These are phyloP conservation scores for Bryoerythrophyllum caledonicum DNA, from an alignment of 225 moss, liverwort and hornwort genomes.

Conservation along the genomic window DNA sequence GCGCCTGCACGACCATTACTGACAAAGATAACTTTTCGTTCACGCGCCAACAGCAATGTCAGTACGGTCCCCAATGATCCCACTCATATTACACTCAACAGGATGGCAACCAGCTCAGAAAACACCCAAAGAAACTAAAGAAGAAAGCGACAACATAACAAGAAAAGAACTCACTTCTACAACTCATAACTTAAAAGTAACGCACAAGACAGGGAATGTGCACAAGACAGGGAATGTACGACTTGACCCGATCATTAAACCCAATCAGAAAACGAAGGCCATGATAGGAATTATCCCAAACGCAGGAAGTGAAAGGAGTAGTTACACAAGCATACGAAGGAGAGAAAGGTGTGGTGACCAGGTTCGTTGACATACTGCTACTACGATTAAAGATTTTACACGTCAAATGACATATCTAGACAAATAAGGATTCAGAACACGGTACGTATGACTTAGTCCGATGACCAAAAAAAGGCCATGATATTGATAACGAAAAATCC, in stretches of 20 bases:
- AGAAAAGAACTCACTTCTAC: too few species aligned
- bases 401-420: not conserved
- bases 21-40: not conserved
- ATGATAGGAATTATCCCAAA: conserved; percentile 3
- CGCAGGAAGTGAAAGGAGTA: not conserved
- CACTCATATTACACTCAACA: too few species aligned
- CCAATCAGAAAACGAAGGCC: conserved; percentile 14
- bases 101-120: too few species aligned
- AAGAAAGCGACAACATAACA: too few species aligned
- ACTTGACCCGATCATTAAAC: not conserved
- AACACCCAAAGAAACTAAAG: too few species aligned
- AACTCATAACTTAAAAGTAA: not conserved
- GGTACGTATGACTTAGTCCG: not conserved
- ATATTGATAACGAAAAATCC: conserved; percentile 9
- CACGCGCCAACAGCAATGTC: not conserved
- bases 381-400: too few species aligned
- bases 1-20: not conserved
- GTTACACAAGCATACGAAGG: not conserved
- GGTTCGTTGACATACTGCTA: not conserved
- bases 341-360: too few species aligned
- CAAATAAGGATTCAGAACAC: too few species aligned
- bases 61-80: not conserved
- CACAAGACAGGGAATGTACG: not conserved
- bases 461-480: conserved; percentile 14
- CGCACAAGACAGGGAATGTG: too few species aligned